These are phyloP conservation scores for Backusella tuberculispora DNA, from an alignment of 192 early-diverging fungal genomes.

Conservation along the genomic window DNA sequence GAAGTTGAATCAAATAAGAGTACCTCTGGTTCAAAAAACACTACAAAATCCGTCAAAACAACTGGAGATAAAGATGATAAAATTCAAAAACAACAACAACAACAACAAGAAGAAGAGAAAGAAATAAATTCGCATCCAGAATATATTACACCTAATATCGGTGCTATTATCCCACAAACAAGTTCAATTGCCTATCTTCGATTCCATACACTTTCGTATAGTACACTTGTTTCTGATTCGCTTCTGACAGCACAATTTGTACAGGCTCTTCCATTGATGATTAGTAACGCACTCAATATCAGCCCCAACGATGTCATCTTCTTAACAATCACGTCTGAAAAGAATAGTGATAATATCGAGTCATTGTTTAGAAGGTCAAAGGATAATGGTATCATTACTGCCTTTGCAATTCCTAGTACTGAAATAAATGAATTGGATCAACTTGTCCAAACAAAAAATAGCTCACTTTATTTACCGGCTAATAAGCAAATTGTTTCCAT, in stretches of 20 bases:
- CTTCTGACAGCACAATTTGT: slow-evolving; percentile 37
- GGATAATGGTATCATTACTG: slow-evolving; percentile 26
- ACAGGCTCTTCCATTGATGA: slow-evolving; percentile 26
- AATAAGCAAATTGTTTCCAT: slow-evolving; percentile 29
- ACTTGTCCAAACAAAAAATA: slow-evolving; percentile 20
- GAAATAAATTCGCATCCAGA: slow-evolving; percentile 2
- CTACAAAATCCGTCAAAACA: background rate
- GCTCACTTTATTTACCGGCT: slow-evolving; percentile 20
- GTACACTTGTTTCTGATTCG: slow-evolving; percentile 29
- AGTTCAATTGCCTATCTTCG: slow-evolving; percentile 21
- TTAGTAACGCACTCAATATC: slow-evolving; percentile 23
- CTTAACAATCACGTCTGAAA: slow-evolving; percentile 26
- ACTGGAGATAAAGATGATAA: background rate
- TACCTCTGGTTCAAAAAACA: background rate
- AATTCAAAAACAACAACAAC: background rate
- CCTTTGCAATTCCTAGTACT: slow-evolving; percentile 31
- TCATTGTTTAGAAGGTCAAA: background rate
- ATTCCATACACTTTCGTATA: slow-evolving; percentile 33
- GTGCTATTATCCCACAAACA: slow-evolving; percentile 28
- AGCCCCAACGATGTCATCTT: slow-evolving; percentile 33
- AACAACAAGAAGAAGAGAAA: background rate
- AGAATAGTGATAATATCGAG: background rate
- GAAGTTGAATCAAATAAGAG: background rate
- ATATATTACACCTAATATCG: slow-evolving; percentile 28
- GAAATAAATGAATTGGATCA: slow-evolving; percentile 22